Evolutionary conservation across 2,329 filamentous ascomycete species (phyloP).

Genomic region (Karstenula rhodostoma): DNA sequence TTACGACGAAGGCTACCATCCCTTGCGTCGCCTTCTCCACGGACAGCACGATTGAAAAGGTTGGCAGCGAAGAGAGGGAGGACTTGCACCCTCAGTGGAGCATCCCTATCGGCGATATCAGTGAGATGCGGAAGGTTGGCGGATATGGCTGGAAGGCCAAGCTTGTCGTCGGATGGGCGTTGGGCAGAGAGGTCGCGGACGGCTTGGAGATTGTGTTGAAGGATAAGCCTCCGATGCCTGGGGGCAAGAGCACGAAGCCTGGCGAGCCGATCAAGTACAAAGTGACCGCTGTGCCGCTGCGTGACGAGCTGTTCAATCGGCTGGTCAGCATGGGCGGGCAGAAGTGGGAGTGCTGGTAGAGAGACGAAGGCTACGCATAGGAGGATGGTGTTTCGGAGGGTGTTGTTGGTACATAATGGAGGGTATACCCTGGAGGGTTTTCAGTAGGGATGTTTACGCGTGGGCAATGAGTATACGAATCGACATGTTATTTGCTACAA

Average conservation of each 20-base stretch:
- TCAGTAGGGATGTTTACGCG: background rate
- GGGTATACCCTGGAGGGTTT: background rate
- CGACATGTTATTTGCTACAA: background rate
- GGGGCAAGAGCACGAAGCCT: background rate
- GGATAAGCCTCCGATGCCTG: slow-evolving; percentile 17
- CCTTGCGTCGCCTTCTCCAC: slow-evolving; percentile 73
- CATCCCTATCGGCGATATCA: slow-evolving; percentile 74
- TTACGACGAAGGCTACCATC: slow-evolving; percentile 71
- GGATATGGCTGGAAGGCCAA: slow-evolving; percentile 87
- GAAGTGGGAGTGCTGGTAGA: slow-evolving; percentile 83
- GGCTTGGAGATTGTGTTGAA: slow-evolving; percentile 73
- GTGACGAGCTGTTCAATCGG: slow-evolving; percentile 84
- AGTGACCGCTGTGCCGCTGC: slow-evolving; percentile 74
- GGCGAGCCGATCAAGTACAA: slow-evolving; percentile 62
- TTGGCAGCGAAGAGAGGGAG: slow-evolving; percentile 58
- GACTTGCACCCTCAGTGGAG: slow-evolving; percentile 70
- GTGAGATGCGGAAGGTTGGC: slow-evolving; percentile 79
- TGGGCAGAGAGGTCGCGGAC: slow-evolving; percentile 77
- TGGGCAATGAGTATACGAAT: background rate
- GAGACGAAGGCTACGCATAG: background rate
- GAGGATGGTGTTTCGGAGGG: no score
- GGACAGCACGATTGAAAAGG: slow-evolving; percentile 57
- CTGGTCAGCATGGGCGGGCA: slow-evolving; percentile 78
- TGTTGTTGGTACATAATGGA: background rate
- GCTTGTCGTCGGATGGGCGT: slow-evolving; percentile 80